Evolutionary conservation across 2,329 filamentous ascomycete genomes (phyloP).

Genomic region (Basipetospora chlamydospora): DNA sequence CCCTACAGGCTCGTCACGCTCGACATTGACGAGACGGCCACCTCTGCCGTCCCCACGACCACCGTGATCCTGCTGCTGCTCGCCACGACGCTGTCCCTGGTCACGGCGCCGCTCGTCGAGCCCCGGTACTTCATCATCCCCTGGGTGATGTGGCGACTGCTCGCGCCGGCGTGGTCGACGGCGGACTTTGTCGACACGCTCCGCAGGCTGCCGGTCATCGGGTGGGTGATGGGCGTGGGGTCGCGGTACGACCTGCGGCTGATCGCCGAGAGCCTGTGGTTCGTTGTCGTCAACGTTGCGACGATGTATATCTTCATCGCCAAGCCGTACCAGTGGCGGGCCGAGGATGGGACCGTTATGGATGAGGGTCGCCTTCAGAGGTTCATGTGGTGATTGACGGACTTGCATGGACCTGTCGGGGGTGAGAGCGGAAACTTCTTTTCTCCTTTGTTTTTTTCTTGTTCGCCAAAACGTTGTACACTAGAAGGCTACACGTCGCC

Average conservation of each 20-base stretch:
- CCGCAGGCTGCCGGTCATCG: not conserved
- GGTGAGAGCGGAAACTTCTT: no score
- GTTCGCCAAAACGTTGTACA: no score
- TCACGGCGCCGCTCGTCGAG: slow-evolving; percentile 86
- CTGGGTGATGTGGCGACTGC: slow-evolving; percentile 82
- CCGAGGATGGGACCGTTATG: slow-evolving; percentile 33
- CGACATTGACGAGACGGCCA: slow-evolving; percentile 12
- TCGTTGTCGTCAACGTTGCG: slow-evolving; percentile 44
- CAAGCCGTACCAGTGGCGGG: slow-evolving; percentile 52
- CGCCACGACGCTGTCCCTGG: slow-evolving; percentile 60
- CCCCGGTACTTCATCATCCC: slow-evolving; percentile 92
- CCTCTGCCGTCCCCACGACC: slow-evolving; percentile 24
- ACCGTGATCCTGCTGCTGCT: slow-evolving; percentile 44
- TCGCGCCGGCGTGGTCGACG: slow-evolving; percentile 43
- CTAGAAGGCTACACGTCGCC: no score
- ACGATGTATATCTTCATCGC: slow-evolving; percentile 61
- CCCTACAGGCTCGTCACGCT: slow-evolving; percentile 10
- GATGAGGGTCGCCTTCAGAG: slow-evolving; percentile 49
- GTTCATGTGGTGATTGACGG: slow-evolving; percentile 59
- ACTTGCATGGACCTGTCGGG: no score
- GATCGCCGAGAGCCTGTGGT: slow-evolving; percentile 52
- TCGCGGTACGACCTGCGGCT: slow-evolving; percentile 30
- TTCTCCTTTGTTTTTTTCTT: not conserved
- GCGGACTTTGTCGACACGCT: not conserved
- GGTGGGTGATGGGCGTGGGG: slow-evolving; percentile 6